Percentiles rank a stretch among this genome's conserved stretches.
These are phyloP conservation scores for Trypanosoma boissoni DNA, from an alignment of 208 protist species.

Conservation along the genomic window DNA sequence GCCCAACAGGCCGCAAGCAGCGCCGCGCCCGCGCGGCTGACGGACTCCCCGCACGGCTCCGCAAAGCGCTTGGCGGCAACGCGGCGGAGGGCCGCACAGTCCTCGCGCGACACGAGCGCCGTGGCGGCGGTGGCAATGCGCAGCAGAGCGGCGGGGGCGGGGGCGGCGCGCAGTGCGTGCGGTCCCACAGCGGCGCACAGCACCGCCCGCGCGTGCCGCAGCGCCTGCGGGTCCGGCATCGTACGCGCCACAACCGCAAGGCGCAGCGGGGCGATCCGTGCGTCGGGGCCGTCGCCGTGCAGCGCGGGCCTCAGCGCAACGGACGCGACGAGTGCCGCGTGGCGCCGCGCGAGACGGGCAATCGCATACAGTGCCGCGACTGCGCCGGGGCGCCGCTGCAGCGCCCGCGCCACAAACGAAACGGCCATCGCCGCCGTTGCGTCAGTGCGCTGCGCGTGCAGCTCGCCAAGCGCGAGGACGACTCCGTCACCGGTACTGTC, in stretches of 20 bases:
- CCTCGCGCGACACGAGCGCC: too few relatives aligned
- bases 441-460: constrained; percentile 14
- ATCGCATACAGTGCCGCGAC: background rate
- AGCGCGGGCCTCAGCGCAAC: constrained; percentile 2
- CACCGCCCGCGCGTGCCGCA: too few relatives aligned
- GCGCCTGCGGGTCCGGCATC: too few relatives aligned
- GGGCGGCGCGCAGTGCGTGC: too few relatives aligned
- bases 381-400: background rate
- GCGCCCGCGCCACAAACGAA: constrained; percentile 43
- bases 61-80: constrained; percentile 3
- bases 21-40: constrained; percentile 6
- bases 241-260: constrained; percentile 12
- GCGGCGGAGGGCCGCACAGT: too few relatives aligned
- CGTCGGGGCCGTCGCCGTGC: background rate
- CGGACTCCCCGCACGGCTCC: background rate
- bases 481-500: constrained; percentile 29
- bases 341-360: background rate
- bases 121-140: too few relatives aligned
- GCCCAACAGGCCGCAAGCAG: background rate
- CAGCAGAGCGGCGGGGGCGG: too few relatives aligned
- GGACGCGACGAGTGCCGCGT: constrained; percentile 23
- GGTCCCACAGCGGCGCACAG: too few relatives aligned
- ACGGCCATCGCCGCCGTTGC: constrained; percentile 38
- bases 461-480: constrained; percentile 26
- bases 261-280: constrained; percentile 6